phyloP scores from a whole-genome alignment of 805 yeast genomes.

The Cephaloascus albidus region DNA sequence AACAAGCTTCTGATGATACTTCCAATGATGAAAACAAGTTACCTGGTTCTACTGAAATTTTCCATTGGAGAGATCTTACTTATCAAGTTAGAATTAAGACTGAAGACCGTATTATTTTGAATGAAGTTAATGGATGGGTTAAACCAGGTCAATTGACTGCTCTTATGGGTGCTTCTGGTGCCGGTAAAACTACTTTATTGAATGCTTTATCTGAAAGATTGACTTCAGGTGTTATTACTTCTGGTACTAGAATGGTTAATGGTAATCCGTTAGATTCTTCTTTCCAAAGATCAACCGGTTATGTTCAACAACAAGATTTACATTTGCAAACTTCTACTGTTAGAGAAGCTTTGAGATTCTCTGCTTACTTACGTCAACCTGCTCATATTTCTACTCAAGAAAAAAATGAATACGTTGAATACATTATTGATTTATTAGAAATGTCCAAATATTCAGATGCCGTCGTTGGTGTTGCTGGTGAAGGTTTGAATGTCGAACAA shows the following conservation, averaged over 20 bases:
- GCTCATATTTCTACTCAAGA: slow-evolving; percentile 9
- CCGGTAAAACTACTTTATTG: slow-evolving; percentile 19
- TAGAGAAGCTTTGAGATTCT: slow-evolving; percentile 16
- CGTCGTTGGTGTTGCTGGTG: slow-evolving; percentile 22
- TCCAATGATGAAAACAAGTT: slow-evolving; percentile 12
- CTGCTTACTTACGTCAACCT: slow-evolving; percentile 19
- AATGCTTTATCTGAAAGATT: slow-evolving; percentile 15
- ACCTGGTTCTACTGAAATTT: slow-evolving; percentile 33
- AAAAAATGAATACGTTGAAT: slow-evolving; percentile 16
- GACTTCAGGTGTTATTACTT: slow-evolving; percentile 14
- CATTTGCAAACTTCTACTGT: slow-evolving; percentile 22
- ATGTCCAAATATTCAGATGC: slow-evolving; percentile 19
- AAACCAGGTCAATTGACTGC: slow-evolving; percentile 80
- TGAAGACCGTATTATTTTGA: slow-evolving; percentile 51
- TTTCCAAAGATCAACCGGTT: slow-evolving; percentile 23
- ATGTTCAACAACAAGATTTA: slow-evolving; percentile 24
- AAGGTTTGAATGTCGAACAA: slow-evolving; percentile 30
- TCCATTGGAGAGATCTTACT: slow-evolving; percentile 72
- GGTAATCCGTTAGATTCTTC: slow-evolving; percentile 14
- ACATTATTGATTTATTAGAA: slow-evolving; percentile 14
- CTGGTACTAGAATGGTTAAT: slow-evolving; percentile 25
- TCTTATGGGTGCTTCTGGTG: slow-evolving; percentile 36
- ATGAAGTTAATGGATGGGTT: slow-evolving; percentile 72
- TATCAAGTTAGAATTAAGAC: slow-evolving; percentile 58
- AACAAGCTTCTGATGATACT: slow-evolving; percentile 6